phyloP scores from a whole-genome alignment of 257 asterid species.

The Solanum pinnatisectum region DNA sequence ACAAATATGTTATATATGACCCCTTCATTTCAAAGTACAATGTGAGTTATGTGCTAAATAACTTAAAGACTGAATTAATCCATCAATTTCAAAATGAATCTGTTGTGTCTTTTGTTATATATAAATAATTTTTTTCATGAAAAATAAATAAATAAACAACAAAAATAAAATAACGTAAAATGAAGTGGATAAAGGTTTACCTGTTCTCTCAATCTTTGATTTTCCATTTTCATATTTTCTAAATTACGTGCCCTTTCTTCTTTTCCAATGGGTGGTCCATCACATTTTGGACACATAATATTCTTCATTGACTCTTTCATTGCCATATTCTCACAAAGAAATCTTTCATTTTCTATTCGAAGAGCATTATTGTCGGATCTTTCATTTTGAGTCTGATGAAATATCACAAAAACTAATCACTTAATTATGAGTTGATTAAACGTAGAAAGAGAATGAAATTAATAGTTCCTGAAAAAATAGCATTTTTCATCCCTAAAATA shows the following conservation, averaged over 20 bases:
- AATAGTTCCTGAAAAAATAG: neutral
- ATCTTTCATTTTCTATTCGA: constrained; percentile 39
- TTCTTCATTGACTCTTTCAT: constrained; percentile 37
- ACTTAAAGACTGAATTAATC: neutral
- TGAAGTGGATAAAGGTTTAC: neutral
- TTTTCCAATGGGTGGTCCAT: constrained; percentile 21
- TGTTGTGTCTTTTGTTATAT: neutral
- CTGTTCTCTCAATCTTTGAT: constrained; percentile 44
- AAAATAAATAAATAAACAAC: neutral
- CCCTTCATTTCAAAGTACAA: neutral
- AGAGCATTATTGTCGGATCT: constrained; percentile 41
- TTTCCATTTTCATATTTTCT: constrained; percentile 37
- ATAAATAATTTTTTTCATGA: neutral
- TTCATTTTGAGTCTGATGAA: constrained; percentile 40
- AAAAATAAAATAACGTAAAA: neutral
- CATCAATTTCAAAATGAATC: neutral
- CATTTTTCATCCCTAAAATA: neutral
- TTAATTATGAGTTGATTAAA: neutral
- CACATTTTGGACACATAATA: constrained; percentile 30
- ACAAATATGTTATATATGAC: neutral
- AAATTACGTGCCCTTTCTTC: constrained; percentile 25
- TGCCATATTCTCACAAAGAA: constrained; percentile 44
- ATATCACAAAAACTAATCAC: neutral
- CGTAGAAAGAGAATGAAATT: neutral
- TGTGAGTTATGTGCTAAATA: neutral